Evolutionary conservation across 73 alveolate genomes (phyloP).

Genomic region (Tetrahymena malaccensis): DNA sequence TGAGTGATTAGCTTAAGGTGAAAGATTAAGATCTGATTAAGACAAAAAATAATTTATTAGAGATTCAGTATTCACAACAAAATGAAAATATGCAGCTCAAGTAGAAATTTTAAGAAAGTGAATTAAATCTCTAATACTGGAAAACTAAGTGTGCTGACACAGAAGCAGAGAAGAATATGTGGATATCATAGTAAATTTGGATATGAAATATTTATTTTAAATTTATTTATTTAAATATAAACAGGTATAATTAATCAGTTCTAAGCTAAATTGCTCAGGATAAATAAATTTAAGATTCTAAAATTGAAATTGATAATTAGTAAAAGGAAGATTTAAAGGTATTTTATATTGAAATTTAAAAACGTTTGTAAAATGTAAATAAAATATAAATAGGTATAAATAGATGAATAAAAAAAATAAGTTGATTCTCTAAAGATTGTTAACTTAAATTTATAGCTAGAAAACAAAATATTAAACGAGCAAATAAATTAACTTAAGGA

Average conservation of each 20-base stretch:
- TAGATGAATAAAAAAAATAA: background rate
- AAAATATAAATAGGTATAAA: background rate
- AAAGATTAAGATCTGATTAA: background rate
- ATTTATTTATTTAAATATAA: too few species aligned
- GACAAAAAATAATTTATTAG: background rate
- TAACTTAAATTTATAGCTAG: background rate
- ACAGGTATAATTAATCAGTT: background rate
- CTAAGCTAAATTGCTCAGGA: background rate
- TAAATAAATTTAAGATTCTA: too few species aligned
- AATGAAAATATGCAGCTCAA: background rate
- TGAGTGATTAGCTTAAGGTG: background rate
- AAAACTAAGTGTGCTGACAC: background rate
- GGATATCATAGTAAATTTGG: background rate
- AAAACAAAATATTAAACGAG: background rate
- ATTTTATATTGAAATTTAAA: too few species aligned
- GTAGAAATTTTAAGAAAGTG: background rate
- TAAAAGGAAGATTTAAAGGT: too few species aligned
- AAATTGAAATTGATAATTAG: too few species aligned
- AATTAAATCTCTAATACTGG: background rate
- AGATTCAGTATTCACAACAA: background rate
- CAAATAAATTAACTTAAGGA: background rate
- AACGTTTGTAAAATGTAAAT: too few species aligned
- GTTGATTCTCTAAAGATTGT: background rate
- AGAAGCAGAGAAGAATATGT: background rate
- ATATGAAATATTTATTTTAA: background rate